Percentiles rank a stretch among this genome's conserved stretches.
Conservation (phyloP, 805 yeast genomes). For the Metschnikowia picachoensis region DNA sequence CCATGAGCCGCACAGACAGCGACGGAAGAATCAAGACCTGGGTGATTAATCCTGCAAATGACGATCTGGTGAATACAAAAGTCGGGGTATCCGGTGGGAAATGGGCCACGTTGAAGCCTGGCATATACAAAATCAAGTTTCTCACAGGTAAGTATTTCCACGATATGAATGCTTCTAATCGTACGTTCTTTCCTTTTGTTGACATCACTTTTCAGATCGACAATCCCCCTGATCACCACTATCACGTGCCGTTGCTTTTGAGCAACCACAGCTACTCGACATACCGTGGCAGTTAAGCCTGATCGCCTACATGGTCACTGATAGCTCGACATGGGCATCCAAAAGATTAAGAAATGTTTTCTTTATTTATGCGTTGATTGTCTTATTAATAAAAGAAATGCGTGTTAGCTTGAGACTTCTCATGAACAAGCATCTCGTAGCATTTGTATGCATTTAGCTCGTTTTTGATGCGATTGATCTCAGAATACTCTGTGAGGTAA, state of each 20-base stretch:
- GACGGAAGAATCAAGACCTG: slow-evolving; percentile 82
- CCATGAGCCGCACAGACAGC: slow-evolving; percentile 62
- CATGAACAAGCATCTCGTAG: slow-evolving; percentile 66
- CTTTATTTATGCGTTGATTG: neutral
- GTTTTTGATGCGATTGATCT: slow-evolving; percentile 52
- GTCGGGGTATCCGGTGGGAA: slow-evolving; percentile 31
- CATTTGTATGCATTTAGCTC: slow-evolving; percentile 65
- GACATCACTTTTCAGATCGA: slow-evolving; percentile 72
- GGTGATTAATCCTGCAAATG: slow-evolving; percentile 43
- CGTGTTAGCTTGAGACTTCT: slow-evolving; percentile 54
- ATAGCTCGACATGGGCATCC: no score
- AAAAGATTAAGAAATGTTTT: neutral
- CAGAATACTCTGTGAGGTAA: slow-evolving; percentile 45
- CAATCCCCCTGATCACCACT: slow-evolving; percentile 70
- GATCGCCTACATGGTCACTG: no score
- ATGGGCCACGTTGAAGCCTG: slow-evolving; percentile 52
- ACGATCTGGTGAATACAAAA: slow-evolving; percentile 7
- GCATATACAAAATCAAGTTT: slow-evolving; percentile 72
- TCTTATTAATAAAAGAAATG: slow-evolving; percentile 53
- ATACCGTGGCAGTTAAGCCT: slow-evolving; percentile 68
- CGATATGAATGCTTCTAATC: slow-evolving; percentile 22
- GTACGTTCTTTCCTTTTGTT: slow-evolving; percentile 82
- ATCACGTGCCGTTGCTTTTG: slow-evolving; percentile 82
- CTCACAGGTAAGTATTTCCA: slow-evolving; percentile 66
- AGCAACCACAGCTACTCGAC: slow-evolving; percentile 88